These are phyloP conservation scores for Sphaerostilbella broomeana DNA, from an alignment of 2,329 filamentous ascomycete species.

Conservation along the genomic window DNA sequence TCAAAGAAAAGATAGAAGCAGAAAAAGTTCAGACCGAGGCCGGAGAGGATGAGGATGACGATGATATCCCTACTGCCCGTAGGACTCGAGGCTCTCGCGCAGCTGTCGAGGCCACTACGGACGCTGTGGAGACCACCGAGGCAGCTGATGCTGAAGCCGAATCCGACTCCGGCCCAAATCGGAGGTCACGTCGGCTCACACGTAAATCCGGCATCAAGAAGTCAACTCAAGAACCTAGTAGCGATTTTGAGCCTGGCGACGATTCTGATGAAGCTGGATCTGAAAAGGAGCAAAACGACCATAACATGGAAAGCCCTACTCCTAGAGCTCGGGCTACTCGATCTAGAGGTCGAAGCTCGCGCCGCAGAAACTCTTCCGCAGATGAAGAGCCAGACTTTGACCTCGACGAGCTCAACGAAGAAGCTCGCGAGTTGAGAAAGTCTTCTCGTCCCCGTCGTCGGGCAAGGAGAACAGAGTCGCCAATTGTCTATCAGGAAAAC, in stretches of 20 bases:
- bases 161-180: slow-evolving; percentile 24
- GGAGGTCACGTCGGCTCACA: slow-evolving; percentile 39
- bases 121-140: slow-evolving; percentile 17
- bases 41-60: slow-evolving; percentile 40
- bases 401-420: slow-evolving; percentile 58
- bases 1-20: slow-evolving; percentile 20
- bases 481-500: slow-evolving; percentile 53
- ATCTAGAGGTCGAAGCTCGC: slow-evolving; percentile 39
- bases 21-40: slow-evolving; percentile 18
- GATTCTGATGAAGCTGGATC: slow-evolving; percentile 48
- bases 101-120: slow-evolving; percentile 24
- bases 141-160: slow-evolving; percentile 20
- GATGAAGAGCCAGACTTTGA: slow-evolving; percentile 55
- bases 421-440: slow-evolving; percentile 55
- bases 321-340: slow-evolving; percentile 41
- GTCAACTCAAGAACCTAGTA: slow-evolving; percentile 48
- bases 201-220: slow-evolving; percentile 38
- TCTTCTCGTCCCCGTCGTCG: slow-evolving; percentile 48
- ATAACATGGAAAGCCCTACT: slow-evolving; percentile 42
- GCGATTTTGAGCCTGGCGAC: slow-evolving; percentile 55
- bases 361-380: slow-evolving; percentile 44
- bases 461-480: slow-evolving; percentile 42
- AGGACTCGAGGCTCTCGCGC: slow-evolving; percentile 36
- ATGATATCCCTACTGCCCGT: slow-evolving; percentile 43
- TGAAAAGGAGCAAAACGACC: slow-evolving; percentile 34